These are phyloP conservation scores for Pichiaceae sp. DNA, from an alignment of 1,139 yeast genomes.

Conservation along the genomic window DNA sequence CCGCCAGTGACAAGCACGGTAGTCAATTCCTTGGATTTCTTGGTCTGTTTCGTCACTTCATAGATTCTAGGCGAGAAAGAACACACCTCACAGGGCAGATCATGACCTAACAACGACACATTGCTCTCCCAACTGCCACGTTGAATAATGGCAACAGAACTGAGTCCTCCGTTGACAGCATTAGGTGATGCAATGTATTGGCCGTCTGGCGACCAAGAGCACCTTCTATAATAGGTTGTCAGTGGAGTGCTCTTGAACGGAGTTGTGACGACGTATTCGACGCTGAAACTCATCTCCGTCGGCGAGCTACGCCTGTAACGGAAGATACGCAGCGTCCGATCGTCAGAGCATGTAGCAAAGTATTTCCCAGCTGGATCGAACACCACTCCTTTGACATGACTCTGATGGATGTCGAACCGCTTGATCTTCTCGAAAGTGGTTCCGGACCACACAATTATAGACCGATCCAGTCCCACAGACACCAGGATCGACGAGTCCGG, in stretches of 20 bases:
- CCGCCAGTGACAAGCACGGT: conserved; percentile 73
- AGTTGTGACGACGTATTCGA: conserved; percentile 72
- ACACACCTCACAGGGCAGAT: conserved; percentile 93
- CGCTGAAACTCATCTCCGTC: conserved; percentile 69
- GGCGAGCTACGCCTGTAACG: conserved; percentile 67
- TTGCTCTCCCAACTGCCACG: conserved; percentile 93
- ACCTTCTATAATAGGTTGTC: conserved; percentile 83
- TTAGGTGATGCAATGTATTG: conserved; percentile 94
- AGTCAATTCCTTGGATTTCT: conserved; percentile 22
- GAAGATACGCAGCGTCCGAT: conserved; percentile 79
- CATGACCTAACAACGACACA: conserved; percentile 86
- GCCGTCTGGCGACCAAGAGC: conserved; percentile 98
- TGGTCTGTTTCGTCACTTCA: conserved; percentile 3
- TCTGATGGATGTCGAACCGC: conserved; percentile 85
- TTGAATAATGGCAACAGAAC: conserved; percentile 79
- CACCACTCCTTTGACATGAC: conserved; percentile 92
- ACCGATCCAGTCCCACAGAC: conserved; percentile 88
- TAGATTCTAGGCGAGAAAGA: conserved; percentile 74
- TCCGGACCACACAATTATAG: conserved; percentile 92
- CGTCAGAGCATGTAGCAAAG: conserved; percentile 96
- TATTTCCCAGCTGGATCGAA: conserved; percentile 97
- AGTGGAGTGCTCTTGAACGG: conserved; percentile 89
- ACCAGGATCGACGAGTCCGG: conserved; percentile 88
- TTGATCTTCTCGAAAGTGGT: conserved; percentile 83
- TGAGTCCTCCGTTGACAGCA: conserved; percentile 94